Conservation (phyloP, 352 stramenopile genomes). For the Plasmopara muralis region DNA sequence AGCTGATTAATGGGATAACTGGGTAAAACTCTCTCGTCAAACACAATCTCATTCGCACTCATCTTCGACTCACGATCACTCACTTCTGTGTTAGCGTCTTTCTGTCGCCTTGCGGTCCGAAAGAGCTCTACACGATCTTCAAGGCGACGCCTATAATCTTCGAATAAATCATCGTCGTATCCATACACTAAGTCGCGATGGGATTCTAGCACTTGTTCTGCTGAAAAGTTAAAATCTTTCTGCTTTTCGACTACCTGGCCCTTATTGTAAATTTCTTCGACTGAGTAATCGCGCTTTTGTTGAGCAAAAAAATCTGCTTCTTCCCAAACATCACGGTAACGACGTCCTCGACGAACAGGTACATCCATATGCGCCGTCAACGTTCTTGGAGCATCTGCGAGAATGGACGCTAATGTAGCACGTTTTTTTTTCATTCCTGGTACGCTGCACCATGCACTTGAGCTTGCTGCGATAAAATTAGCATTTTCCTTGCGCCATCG, state of each 20-base stretch:
- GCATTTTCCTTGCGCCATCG: slow-evolving; percentile 46
- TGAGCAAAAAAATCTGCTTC: slow-evolving; percentile 56
- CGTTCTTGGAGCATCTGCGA: slow-evolving; percentile 31
- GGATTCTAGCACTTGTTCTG: slow-evolving; percentile 24
- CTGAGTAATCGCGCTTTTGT: slow-evolving; percentile 28
- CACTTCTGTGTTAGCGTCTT: slow-evolving; percentile 7
- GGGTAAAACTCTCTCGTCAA: slow-evolving; percentile 34
- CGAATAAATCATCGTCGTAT: slow-evolving; percentile 73
- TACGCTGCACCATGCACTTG: slow-evolving; percentile 11
- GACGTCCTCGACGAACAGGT: slow-evolving; percentile 43
- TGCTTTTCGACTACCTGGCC: slow-evolving; percentile 23
- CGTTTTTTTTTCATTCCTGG: slow-evolving; percentile 22
- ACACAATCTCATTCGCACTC: slow-evolving; percentile 14
- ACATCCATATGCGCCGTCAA: slow-evolving; percentile 23
- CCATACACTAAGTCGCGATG: slow-evolving; percentile 62
- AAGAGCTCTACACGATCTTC: slow-evolving; percentile 27
- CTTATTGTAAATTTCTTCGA: slow-evolving; percentile 17
- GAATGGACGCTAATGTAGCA: slow-evolving; percentile 38
- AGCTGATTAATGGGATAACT: slow-evolving; percentile 27
- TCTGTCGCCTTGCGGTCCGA: slow-evolving; percentile 16
- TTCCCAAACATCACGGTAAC: slow-evolving; percentile 72
- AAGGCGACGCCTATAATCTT: slow-evolving; percentile 37
- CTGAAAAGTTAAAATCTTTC: slow-evolving; percentile 11
- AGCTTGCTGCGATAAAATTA: slow-evolving; percentile 45
- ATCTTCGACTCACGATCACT: slow-evolving; percentile 14